Evolutionary conservation across 306 rosid genomes (phyloP), one percentile per base, ranked within the genome.

Genomic region (Lotus japonicus): DNA sequence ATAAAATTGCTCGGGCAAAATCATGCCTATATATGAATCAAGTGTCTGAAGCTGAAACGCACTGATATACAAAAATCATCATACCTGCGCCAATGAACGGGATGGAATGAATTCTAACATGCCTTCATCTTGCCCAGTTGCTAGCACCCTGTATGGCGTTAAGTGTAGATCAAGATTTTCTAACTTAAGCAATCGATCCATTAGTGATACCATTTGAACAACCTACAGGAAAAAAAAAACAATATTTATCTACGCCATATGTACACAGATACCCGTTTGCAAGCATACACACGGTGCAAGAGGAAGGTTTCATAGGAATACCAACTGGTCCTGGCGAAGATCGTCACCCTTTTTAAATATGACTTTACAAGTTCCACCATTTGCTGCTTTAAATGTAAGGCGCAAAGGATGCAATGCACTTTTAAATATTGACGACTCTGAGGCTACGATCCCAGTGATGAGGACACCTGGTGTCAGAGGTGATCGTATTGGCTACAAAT

Each of bases 71-170:
- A 52, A 17, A 72, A 23, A 67, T 35, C 12, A 15, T 36, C 18
- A 52, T 77, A 94, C 97, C 95, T 68, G 92, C 0, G 99, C 99
- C 74, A 90, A 80, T 31, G 99, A 85, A 56, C 82, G 92, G 35
- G 99, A 94, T 63, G 99, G 99, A 74, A 94, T 88, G 58, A 88
- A 88, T 75, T 94, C 97, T 81, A 90, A 12, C 97, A 94, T 90
- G 87, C 99, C 97, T 85, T 94, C 99, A 76, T 94, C 99, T 84
- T 94, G 99, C 66, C 96, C 99, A 51, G 97, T 94, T 33, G 99
- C 99, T 41, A 94, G 86, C 75, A 94, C 99, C 80, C 83, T 86
- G 76, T 90, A 94, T 5, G 99, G 99, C 56, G 99, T 94, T 59
- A 94, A 83, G 77, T 87, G 86, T 36, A 94, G 79, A 66, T 94